A percentile compares a stretch with the other conserved stretches of the same genome.
phyloP scores from a whole-genome alignment of 345 rosid species.

The Triadica sebifera region DNA sequence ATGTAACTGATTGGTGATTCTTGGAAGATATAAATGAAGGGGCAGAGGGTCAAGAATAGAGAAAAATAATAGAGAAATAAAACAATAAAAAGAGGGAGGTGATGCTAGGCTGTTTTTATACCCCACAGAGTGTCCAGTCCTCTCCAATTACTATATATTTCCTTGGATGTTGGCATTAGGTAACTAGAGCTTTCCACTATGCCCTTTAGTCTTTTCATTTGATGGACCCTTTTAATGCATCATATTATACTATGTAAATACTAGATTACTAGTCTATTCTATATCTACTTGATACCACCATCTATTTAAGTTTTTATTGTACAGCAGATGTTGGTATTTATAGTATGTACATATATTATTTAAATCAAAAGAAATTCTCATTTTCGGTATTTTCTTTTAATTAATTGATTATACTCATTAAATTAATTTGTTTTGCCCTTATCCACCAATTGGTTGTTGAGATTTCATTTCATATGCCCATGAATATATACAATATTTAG shows the following conservation, averaged over 20 bases:
- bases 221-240: not conserved
- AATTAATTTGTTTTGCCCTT: not conserved
- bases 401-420: not conserved
- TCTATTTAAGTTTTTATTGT: not conserved
- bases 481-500: not conserved
- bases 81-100: conserved; percentile 21
- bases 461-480: not conserved
- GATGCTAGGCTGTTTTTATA: conserved; percentile 43
- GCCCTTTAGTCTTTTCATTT: conserved; percentile 4
- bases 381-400: not conserved
- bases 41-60: not conserved
- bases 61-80: conserved; percentile 7
- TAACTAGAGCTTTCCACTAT: conserved; percentile 3
- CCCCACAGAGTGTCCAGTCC: conserved; percentile 32
- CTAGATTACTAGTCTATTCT: not conserved
- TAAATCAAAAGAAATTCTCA: not conserved
- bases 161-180: conserved; percentile 13
- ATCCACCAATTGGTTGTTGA: not conserved
- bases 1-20: no score
- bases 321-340: not conserved
- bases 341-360: not conserved
- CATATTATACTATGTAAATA: not conserved
- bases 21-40: not conserved
- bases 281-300: not conserved
- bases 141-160: conserved; percentile 6